Conservation (phyloP, 495 filamentous ascomycete species). For the Xylona heveae region DNA sequence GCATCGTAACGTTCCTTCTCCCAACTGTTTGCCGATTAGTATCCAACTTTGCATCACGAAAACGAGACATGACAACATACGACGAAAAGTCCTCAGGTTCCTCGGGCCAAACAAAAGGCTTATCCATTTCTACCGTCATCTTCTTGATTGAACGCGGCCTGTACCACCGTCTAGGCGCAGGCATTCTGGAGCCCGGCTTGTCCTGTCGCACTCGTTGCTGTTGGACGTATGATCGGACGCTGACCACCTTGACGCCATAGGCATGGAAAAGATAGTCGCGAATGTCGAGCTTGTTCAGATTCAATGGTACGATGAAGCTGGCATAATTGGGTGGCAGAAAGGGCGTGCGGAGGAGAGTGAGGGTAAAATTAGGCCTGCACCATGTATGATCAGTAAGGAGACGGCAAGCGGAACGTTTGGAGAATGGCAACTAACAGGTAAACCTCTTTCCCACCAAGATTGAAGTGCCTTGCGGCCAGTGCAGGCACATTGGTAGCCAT, state of each 20-base stretch:
- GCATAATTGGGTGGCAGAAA: constrained; percentile 56
- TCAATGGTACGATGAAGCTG: constrained; percentile 66
- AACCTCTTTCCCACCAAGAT: constrained; percentile 15
- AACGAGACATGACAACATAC: constrained; percentile 20
- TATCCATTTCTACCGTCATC: constrained; percentile 72
- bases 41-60: too few relatives aligned
- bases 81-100: constrained; percentile 29
- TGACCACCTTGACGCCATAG: constrained; percentile 45
- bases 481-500: too few relatives aligned
- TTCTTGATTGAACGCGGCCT: constrained; percentile 55
- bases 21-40: too few relatives aligned
- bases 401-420: background rate
- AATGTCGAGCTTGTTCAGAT: constrained; percentile 78
- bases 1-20: constrained; percentile 3
- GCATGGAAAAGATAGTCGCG: constrained; percentile 67
- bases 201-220: constrained; percentile 34
- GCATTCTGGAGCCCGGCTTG: constrained; percentile 11
- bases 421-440: constrained; percentile 12
- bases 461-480: background rate
- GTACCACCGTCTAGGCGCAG: constrained; percentile 17
- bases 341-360: constrained; percentile 53
- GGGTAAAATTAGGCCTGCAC: constrained; percentile 49
- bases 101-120: constrained; percentile 71
- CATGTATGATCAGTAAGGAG: background rate
- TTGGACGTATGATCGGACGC: constrained; percentile 60